A percentile compares a stretch with the other conserved stretches of the same genome.
phyloP scores from a whole-genome alignment of 768 basidiomycete genomes.

The Cystobasidium tubakii region DNA sequence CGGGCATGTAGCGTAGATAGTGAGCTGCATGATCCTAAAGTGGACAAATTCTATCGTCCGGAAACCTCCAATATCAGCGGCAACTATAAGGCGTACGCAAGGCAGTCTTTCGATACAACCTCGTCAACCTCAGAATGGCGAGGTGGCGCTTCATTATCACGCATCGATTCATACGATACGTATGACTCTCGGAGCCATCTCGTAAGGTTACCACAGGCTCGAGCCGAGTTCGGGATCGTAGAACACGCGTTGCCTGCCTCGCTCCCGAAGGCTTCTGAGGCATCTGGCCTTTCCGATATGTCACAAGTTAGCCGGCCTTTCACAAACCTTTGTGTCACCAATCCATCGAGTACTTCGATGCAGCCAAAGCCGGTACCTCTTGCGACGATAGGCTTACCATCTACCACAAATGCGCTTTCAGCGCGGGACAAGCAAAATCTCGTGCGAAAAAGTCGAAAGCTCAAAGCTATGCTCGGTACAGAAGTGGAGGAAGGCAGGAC shows the following conservation, averaged over 20 bases:
- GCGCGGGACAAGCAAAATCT: conserved; percentile 10
- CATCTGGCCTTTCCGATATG: not conserved
- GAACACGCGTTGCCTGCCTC: not conserved
- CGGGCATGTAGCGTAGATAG: conserved; percentile 7
- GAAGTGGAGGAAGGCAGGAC: not conserved
- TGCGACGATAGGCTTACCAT: not conserved
- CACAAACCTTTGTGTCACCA: not conserved
- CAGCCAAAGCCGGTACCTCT: not conserved
- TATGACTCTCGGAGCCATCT: not conserved
- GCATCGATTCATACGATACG: not conserved
- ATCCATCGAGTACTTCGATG: not conserved
- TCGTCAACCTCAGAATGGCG: not conserved
- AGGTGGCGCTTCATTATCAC: not conserved
- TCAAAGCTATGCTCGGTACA: conserved; percentile 5
- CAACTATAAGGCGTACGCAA: not conserved
- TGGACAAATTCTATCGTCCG: not conserved
- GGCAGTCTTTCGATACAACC: not conserved
- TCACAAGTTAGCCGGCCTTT: not conserved
- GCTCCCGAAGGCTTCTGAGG: not conserved
- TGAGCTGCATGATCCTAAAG: not conserved
- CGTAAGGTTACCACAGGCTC: too few relatives aligned
- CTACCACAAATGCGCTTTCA: conserved; percentile 10
- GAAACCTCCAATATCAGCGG: not conserved
- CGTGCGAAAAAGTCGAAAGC: conserved; percentile 12
- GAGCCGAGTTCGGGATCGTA: too few relatives aligned